These are phyloP conservation scores for Ceratocystis lukuohia DNA, from an alignment of 2,329 filamentous ascomycete genomes.

Conservation along the genomic window DNA sequence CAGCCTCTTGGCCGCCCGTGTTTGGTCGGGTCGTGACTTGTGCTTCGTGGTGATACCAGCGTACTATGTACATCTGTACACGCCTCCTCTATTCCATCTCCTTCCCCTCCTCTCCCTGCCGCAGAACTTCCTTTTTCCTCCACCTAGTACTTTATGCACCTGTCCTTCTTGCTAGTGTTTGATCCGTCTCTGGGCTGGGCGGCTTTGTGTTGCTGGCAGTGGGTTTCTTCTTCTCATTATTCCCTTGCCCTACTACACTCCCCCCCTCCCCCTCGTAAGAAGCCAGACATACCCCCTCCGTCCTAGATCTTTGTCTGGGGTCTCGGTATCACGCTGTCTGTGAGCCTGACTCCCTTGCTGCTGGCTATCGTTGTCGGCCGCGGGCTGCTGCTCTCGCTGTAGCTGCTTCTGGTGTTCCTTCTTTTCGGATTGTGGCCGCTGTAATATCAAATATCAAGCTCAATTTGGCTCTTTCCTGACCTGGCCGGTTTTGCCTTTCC, in stretches of 20 bases:
- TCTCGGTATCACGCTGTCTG: slow-evolving; percentile 1
- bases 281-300: neutral
- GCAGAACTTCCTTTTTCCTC: neutral
- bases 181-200: neutral
- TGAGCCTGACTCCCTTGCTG: neutral
- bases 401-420: neutral
- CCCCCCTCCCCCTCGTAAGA: neutral
- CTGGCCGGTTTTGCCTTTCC: neutral
- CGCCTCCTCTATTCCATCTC: neutral
- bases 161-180: neutral
- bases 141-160: neutral
- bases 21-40: neutral
- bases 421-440: neutral
- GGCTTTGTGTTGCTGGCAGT: neutral
- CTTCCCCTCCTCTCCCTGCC: neutral
- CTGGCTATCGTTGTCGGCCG: neutral
- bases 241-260: neutral
- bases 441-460: neutral
- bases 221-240: neutral
- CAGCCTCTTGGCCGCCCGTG: no score
- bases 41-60: neutral
- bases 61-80: neutral
- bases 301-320: neutral
- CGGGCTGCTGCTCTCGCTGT: neutral
- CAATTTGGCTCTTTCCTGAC: neutral